Percentiles rank a stretch among this genome's conserved stretches.
Conservation (phyloP, 192 early-diverging fungal genomes). For the Podila clonocystis region DNA sequence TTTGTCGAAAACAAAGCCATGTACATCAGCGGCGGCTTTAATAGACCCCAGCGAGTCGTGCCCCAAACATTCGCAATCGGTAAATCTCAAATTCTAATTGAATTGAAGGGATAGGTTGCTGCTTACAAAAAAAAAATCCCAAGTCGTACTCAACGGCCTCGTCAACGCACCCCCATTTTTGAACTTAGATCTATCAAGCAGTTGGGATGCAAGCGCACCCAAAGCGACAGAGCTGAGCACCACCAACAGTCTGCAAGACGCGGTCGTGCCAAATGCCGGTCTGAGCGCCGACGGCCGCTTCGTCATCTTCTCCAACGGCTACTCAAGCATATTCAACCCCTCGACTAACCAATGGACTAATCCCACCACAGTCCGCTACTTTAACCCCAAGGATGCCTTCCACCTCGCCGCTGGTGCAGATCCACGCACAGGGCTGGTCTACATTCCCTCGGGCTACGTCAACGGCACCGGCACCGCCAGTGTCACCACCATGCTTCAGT, state of each 20-base stretch:
- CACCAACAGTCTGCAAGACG: not conserved
- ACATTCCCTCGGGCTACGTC: not conserved
- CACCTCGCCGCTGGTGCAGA: not conserved
- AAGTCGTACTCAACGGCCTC: too few species aligned
- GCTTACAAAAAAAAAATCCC: too few species aligned
- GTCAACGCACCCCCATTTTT: too few species aligned
- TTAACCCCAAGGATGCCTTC: not conserved
- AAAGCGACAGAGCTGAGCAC: not conserved
- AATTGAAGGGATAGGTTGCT: too few species aligned
- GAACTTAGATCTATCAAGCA: not conserved
- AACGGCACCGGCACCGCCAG: not conserved
- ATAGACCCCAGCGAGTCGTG: not conserved
- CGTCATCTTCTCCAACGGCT: not conserved
- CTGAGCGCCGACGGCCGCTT: not conserved
- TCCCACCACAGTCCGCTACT: not conserved
- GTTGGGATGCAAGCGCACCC: not conserved
- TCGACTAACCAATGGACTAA: not conserved
- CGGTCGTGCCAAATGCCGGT: not conserved
- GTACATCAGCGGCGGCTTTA: not conserved
- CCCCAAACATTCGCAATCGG: not conserved
- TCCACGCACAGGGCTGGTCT: not conserved
- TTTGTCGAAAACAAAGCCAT: constrained; percentile 2
- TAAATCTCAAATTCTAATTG: too few species aligned
- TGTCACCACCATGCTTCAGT: not conserved
- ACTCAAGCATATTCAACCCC: not conserved